These are phyloP conservation scores for Vachellia collinsii DNA, from an alignment of 306 rosid species.

Conservation along the genomic window DNA sequence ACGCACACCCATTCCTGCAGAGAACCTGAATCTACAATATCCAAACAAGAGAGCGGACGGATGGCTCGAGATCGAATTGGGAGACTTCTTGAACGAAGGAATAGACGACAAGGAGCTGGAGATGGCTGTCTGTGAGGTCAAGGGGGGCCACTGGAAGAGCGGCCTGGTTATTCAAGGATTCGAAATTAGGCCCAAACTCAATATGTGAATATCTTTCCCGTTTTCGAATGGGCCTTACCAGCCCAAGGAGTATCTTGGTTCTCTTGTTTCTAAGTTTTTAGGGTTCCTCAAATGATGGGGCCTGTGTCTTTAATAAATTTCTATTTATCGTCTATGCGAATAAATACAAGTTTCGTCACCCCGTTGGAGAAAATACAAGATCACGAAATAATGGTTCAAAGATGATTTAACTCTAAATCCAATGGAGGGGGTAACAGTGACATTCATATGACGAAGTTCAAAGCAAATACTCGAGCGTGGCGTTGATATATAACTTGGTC, in stretches of 20 bases:
- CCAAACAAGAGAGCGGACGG: constrained; percentile 60
- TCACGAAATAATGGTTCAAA: background rate
- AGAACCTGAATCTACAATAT: background rate
- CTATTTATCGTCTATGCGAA: background rate
- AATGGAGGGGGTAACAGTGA: no score
- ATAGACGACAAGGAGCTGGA: constrained; percentile 50
- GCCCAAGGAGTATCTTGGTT: no score
- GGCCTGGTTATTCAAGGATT: constrained; percentile 77
- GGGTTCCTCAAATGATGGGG: no score
- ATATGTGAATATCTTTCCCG: background rate
- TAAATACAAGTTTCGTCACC: no score
- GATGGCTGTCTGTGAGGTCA: constrained; percentile 51
- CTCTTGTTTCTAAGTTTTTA: no score
- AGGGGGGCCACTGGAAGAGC: constrained; percentile 64
- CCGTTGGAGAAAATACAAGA: background rate
- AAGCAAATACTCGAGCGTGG: no score
- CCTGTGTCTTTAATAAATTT: background rate
- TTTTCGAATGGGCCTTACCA: no score
- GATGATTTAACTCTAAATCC: no score
- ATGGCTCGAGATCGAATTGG: constrained; percentile 73
- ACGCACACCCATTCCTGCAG: background rate
- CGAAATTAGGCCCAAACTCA: constrained; percentile 67
- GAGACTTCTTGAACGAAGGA: constrained; percentile 56
- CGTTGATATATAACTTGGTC: background rate
- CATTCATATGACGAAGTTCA: no score